A percentile compares a stretch with the other conserved stretches of the same genome.
These are phyloP conservation scores for Ceratocystis papillata DNA, from an alignment of 2,329 filamentous ascomycete species.

Conservation along the genomic window DNA sequence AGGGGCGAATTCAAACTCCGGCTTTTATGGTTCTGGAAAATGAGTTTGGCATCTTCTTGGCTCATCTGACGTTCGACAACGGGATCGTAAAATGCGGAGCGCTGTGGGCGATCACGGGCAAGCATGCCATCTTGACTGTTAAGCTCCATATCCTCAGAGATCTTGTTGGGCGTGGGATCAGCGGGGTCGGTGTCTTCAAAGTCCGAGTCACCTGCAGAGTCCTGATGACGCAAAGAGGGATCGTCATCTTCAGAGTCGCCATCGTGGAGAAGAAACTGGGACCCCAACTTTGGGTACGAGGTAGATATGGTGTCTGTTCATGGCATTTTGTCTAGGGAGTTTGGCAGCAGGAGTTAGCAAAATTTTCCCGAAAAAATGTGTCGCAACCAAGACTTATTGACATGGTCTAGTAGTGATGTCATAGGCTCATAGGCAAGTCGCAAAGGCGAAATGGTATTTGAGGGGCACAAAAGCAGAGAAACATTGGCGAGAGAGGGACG, in stretches of 20 bases:
- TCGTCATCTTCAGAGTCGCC: constrained; percentile 26
- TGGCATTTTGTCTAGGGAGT: background rate
- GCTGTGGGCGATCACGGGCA: constrained; percentile 49
- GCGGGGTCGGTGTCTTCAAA: constrained; percentile 19
- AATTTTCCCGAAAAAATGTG: background rate
- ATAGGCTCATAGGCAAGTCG: background rate
- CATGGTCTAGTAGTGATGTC: constrained; percentile 10
- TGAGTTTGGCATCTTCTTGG: constrained; percentile 86
- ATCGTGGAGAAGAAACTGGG: constrained; percentile 26
- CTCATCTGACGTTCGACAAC: constrained; percentile 89
- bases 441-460: background rate
- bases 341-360: background rate
- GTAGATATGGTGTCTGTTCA: constrained; percentile 19
- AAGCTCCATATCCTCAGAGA: constrained; percentile 17
- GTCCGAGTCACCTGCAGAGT: constrained; percentile 17
- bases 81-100: constrained; percentile 86
- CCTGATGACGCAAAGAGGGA: background rate
- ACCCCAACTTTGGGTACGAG: constrained; percentile 24
- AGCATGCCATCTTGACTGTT: constrained; percentile 47
- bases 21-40: constrained; percentile 55
- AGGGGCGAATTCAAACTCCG: constrained; percentile 22
- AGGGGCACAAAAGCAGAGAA: background rate
- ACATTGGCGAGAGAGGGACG: background rate
- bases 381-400: background rate
- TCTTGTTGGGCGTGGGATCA: background rate